Percentiles rank a stretch among this genome's conserved stretches.
phyloP scores from a whole-genome alignment of 2,329 filamentous ascomycete genomes.

The Neofusicoccum cordaticola region DNA sequence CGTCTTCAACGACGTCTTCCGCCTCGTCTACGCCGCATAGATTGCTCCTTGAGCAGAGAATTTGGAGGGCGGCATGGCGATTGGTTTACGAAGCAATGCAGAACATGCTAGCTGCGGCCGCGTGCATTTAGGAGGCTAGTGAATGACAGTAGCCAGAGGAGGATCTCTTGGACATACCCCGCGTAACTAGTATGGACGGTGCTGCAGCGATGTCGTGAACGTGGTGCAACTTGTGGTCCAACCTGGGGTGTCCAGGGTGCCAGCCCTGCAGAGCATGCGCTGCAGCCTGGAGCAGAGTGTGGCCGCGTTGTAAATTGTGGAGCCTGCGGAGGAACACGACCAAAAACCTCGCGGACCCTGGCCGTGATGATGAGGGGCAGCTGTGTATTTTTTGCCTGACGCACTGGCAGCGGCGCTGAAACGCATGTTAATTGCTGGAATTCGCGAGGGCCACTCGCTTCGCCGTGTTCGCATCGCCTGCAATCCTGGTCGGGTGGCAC shows the following conservation, averaged over 20 bases:
- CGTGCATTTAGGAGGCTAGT: constrained; percentile 14
- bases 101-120: neutral
- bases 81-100: constrained; percentile 4
- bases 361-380: neutral
- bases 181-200: neutral
- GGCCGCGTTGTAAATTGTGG: neutral
- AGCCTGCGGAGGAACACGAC: neutral
- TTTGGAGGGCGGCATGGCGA: neutral
- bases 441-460: neutral
- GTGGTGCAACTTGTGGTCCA: constrained; percentile 2
- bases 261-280: neutral
- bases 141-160: constrained; percentile 1
- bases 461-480: neutral
- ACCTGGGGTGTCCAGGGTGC: neutral
- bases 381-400: neutral
- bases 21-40: constrained; percentile 66
- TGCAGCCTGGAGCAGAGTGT: constrained; percentile 6
- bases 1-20: constrained; percentile 94
- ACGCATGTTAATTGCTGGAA: constrained; percentile 3
- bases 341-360: neutral
- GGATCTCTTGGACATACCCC: constrained; percentile 11
- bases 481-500: constrained; percentile 12
- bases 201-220: neutral
- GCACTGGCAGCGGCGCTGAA: constrained; percentile 4
- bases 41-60: neutral